Evolutionary conservation across 2,329 filamentous ascomycete genomes (phyloP).

Genomic region (Colletotrichum cuscutae): DNA sequence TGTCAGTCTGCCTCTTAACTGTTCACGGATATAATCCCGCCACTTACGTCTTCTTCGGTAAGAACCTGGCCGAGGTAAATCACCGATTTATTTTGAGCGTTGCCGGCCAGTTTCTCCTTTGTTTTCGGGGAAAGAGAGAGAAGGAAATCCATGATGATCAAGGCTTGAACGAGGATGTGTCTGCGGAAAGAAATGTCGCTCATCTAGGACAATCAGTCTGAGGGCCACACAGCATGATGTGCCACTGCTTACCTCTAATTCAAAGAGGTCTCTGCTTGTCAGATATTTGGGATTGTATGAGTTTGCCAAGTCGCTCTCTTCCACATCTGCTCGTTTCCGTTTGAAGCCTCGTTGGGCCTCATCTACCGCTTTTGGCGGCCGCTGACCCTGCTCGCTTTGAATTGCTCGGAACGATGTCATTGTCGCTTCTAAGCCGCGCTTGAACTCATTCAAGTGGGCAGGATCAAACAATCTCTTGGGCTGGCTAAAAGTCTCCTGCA

Average conservation of each 20-base stretch:
- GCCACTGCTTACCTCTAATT: conserved; percentile 76
- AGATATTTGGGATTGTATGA: conserved; percentile 98
- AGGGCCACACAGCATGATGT: no score
- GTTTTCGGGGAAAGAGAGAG: conserved; percentile 86
- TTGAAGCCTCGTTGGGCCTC: conserved; percentile 75
- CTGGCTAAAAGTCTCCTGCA: conserved; percentile 92
- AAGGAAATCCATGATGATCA: conserved; percentile 95
- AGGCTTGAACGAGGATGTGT: conserved; percentile 92
- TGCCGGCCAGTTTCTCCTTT: conserved; percentile 80
- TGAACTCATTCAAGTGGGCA: conserved; percentile 82
- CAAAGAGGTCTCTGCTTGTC: conserved; percentile 96
- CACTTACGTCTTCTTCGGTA: conserved; percentile 83
- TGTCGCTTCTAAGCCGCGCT: conserved; percentile 76
- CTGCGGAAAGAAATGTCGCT: conserved; percentile 94
- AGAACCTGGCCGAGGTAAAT: conserved; percentile 81
- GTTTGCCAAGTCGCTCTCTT: conserved; percentile 66
- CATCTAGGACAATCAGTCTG: conserved; percentile 64
- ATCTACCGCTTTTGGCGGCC: conserved; percentile 63
- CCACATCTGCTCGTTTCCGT: conserved; percentile 72
- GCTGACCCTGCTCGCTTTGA: conserved; percentile 58
- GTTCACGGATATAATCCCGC: not conserved
- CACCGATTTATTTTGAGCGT: conserved; percentile 83
- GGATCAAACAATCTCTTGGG: conserved; percentile 84
- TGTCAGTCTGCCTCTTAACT: not conserved
- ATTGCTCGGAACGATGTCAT: conserved; percentile 65